phyloP scores from a whole-genome alignment of 805 yeast genomes.

The Myxozyma geophila region DNA sequence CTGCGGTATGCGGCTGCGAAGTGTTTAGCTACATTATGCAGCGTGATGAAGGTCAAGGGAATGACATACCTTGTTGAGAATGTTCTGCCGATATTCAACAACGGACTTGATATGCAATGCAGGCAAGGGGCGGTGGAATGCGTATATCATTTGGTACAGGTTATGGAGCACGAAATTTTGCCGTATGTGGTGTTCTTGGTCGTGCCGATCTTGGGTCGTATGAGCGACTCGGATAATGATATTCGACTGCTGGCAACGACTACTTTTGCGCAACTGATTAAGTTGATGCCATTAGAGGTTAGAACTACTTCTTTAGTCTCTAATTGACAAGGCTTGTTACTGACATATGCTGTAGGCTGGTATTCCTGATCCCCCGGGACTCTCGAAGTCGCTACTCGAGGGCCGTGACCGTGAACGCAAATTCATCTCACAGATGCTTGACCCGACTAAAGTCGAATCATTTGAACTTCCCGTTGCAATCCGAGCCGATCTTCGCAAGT shows the following conservation, averaged over 20 bases:
- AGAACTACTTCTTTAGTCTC: background rate
- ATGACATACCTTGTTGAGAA: conserved; percentile 79
- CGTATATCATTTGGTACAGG: conserved; percentile 77
- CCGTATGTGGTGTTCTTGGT: conserved; percentile 95
- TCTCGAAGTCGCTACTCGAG: conserved; percentile 79
- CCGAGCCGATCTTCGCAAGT: conserved; percentile 88
- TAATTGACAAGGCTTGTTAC: background rate
- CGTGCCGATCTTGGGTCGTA: conserved; percentile 94
- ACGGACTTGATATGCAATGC: conserved; percentile 67
- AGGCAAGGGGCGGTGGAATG: conserved; percentile 96
- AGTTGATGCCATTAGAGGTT: conserved; percentile 86
- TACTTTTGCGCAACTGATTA: conserved; percentile 93
- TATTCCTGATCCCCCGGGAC: conserved; percentile 90
- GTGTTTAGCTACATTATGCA: conserved; percentile 80
- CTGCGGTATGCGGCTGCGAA: conserved; percentile 89
- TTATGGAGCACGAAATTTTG: conserved; percentile 85
- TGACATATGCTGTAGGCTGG: conserved; percentile 59
- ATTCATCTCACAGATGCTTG: conserved; percentile 97
- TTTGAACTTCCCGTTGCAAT: conserved; percentile 89
- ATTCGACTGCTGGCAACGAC: conserved; percentile 91
- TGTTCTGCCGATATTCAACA: conserved; percentile 78
- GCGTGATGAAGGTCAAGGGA: conserved; percentile 66
- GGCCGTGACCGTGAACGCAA: conserved; percentile 95
- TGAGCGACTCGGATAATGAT: conserved; percentile 93
- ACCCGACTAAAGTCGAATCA: conserved; percentile 84